phyloP scores from a whole-genome alignment of 257 asterid genomes.

The Plantago ovata region DNA sequence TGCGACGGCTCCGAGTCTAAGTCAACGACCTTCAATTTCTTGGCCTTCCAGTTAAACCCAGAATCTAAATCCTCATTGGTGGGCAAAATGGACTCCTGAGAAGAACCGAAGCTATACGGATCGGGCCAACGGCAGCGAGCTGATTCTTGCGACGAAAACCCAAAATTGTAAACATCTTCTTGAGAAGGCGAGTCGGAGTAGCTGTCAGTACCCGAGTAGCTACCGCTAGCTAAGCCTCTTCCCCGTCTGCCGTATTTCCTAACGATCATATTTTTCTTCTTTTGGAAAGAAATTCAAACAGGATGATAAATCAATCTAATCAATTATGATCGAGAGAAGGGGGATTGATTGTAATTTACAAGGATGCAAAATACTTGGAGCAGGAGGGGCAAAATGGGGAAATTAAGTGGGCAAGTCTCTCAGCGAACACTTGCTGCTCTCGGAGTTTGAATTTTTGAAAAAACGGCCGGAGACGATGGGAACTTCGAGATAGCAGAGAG shows the following conservation, averaged over 20 bases:
- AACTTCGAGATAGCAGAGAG: constrained; percentile 12
- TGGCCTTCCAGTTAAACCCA: constrained; percentile 29
- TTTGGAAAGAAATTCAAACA: not conserved
- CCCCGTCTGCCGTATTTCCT: constrained; percentile 62
- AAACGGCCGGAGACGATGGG: not conserved
- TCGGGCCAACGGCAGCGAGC: constrained; percentile 44
- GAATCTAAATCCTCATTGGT: constrained; percentile 16
- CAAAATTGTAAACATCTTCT: constrained; percentile 58
- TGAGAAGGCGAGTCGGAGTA: constrained; percentile 43
- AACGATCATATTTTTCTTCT: constrained; percentile 32
- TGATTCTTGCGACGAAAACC: constrained; percentile 55
- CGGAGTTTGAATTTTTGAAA: constrained; percentile 11
- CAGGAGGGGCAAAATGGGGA: constrained; percentile 17
- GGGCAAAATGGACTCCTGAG: constrained; percentile 30
- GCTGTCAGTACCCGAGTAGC: constrained; percentile 35
- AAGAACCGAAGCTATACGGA: constrained; percentile 28
- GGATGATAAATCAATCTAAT: too few species aligned
- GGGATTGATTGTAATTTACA: too few species aligned
- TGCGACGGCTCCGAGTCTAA: constrained; percentile 37
- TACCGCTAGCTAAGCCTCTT: constrained; percentile 37
- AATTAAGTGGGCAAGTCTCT: constrained; percentile 3
- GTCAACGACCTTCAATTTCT: constrained; percentile 26
- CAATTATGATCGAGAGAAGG: too few species aligned
- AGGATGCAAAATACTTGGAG: constrained; percentile 4
- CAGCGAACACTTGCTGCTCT: too few species aligned